Evolutionary conservation across 1,139 yeast genomes (phyloP).

Genomic region (Eremothecium coryli): DNA sequence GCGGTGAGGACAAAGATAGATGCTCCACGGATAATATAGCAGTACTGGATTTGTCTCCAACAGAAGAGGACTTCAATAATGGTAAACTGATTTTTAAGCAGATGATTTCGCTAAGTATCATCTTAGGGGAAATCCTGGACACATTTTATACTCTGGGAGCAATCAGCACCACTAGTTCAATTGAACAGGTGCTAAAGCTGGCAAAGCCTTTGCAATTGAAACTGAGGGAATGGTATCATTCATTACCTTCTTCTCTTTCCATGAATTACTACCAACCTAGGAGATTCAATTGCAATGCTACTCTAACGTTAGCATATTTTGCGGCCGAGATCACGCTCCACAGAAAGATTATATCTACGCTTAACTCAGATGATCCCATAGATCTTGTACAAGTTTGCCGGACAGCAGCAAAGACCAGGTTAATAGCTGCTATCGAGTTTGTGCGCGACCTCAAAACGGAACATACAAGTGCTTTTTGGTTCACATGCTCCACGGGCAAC

Average conservation of each 20-base stretch:
- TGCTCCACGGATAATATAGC: constrained; percentile 14
- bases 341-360: constrained; percentile 60
- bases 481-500: constrained; percentile 66
- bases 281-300: constrained; percentile 60
- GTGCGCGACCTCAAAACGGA: constrained; percentile 67
- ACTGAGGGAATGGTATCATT: constrained; percentile 76
- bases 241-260: constrained; percentile 60
- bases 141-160: constrained; percentile 64
- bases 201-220: constrained; percentile 83
- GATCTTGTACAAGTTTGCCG: constrained; percentile 66
- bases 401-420: constrained; percentile 72
- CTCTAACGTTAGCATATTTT: constrained; percentile 73
- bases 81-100: constrained; percentile 66
- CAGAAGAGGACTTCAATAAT: constrained; percentile 52
- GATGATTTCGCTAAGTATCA: constrained; percentile 57
- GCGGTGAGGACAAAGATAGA: constrained; percentile 5
- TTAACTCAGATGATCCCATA: constrained; percentile 46
- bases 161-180: constrained; percentile 44
- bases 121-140: constrained; percentile 62
- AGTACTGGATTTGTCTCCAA: constrained; percentile 24
- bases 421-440: constrained; percentile 74
- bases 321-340: constrained; percentile 82
- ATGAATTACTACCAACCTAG: constrained; percentile 55
- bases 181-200: constrained; percentile 55
- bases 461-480: constrained; percentile 84